phyloP scores from a whole-genome alignment of 2,329 filamentous ascomycete genomes.

The Cercospora sp. region DNA sequence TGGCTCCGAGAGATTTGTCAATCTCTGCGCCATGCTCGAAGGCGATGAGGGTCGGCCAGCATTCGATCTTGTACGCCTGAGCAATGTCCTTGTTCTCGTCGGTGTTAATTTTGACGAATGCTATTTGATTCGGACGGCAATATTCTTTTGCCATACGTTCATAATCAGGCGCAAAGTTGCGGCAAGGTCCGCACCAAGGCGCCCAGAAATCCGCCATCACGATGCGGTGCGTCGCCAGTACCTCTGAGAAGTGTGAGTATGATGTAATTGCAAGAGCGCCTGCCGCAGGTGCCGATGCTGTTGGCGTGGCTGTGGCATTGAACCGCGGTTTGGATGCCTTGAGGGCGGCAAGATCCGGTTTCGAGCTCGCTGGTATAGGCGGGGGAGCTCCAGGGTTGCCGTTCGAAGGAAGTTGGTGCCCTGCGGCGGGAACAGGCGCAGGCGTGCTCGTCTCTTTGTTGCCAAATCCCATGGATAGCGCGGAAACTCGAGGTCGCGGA shows the following conservation, averaged over 20 bases:
- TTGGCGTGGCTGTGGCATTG: conserved; percentile 18
- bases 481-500: conserved; percentile 32
- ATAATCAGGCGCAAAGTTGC: conserved; percentile 27
- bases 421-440: neutral
- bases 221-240: conserved; percentile 20
- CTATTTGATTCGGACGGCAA: conserved; percentile 22
- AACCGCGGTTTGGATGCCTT: conserved; percentile 54
- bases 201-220: conserved; percentile 27
- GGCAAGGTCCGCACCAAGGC: conserved; percentile 27
- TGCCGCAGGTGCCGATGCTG: conserved; percentile 19
- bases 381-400: conserved; percentile 42
- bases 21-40: conserved; percentile 22
- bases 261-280: conserved; percentile 24
- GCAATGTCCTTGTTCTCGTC: conserved; percentile 27
- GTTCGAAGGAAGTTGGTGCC: conserved; percentile 16
- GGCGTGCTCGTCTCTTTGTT: conserved; percentile 26
- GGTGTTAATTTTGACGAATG: conserved; percentile 28
- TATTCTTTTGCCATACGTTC: conserved; percentile 20
- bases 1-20: conserved; percentile 23
- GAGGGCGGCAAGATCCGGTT: conserved; percentile 60
- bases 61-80: conserved; percentile 22
- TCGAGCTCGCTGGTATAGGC: conserved; percentile 56
- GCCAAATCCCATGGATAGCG: conserved; percentile 34
- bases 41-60: conserved; percentile 27
- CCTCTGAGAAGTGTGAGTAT: conserved; percentile 21